Conservation (phyloP, 176 grass and related monocot genomes). For the Oryza nivara region DNA sequence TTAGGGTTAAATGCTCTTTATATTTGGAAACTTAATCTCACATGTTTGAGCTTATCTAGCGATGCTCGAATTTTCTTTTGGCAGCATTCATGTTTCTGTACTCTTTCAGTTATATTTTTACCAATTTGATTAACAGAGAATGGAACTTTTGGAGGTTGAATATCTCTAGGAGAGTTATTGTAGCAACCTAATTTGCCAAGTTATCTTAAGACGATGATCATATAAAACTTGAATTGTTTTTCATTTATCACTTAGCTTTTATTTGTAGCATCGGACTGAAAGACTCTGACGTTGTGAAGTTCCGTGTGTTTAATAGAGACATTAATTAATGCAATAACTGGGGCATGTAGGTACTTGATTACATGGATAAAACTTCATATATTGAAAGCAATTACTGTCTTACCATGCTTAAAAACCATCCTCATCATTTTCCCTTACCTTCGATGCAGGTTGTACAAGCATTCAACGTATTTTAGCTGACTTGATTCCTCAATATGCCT, state of each 20-base stretch:
- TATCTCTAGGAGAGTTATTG: neutral
- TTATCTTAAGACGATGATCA: neutral
- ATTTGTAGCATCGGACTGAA: neutral
- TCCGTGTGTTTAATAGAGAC: neutral
- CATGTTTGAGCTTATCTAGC: neutral
- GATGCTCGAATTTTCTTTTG: slow-evolving; percentile 8
- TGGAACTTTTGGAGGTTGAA: neutral
- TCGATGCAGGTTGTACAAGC: slow-evolving; percentile 68
- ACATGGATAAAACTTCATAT: neutral
- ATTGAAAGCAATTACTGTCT: slow-evolving; percentile 11
- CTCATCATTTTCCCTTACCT: slow-evolving; percentile 34
- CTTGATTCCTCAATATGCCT: slow-evolving; percentile 84
- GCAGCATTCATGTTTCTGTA: slow-evolving; percentile 19
- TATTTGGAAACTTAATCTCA: neutral
- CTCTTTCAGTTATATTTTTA: neutral
- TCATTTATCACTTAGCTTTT: slow-evolving; percentile 18
- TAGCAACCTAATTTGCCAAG: neutral
- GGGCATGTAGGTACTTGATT: slow-evolving; percentile 15
- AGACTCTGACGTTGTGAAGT: neutral
- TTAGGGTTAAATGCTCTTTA: slow-evolving; percentile 11
- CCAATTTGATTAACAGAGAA: neutral
- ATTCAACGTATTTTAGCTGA: slow-evolving; percentile 78
- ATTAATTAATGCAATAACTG: slow-evolving; percentile 4
- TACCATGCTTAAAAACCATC: slow-evolving; percentile 35
- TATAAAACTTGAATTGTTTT: slow-evolving; percentile 17